These are phyloP conservation scores for Pistacia vera DNA, from an alignment of 345 rosid species.

Conservation along the genomic window DNA sequence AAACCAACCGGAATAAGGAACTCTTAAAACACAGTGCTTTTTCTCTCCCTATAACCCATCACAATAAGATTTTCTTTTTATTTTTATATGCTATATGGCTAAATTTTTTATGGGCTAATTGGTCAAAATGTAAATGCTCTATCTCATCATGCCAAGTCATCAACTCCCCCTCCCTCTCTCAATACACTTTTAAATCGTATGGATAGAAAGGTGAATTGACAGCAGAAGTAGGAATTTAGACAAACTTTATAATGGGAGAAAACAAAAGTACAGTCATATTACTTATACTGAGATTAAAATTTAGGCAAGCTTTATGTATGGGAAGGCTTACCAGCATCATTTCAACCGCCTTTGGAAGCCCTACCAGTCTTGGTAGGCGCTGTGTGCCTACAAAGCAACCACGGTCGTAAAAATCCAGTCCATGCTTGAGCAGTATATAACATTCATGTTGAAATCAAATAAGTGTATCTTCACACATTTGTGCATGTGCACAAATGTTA, in stretches of 20 bases:
- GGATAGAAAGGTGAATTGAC: neutral
- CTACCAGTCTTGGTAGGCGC: slow-evolving; percentile 93
- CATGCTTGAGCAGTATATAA: slow-evolving; percentile 13
- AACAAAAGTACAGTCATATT: neutral
- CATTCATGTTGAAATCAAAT: slow-evolving; percentile 10
- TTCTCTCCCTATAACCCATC: neutral
- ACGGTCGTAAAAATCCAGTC: slow-evolving; percentile 14
- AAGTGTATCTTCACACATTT: neutral
- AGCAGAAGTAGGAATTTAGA: neutral
- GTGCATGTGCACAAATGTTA: neutral
- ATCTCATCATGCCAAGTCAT: neutral
- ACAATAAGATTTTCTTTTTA: neutral
- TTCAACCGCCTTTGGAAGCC: slow-evolving; percentile 82
- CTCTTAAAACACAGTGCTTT: neutral
- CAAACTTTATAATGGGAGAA: neutral
- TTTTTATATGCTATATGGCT: neutral
- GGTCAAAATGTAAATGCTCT: neutral
- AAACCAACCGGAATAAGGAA: neutral
- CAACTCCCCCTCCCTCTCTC: no score
- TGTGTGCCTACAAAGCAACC: slow-evolving; percentile 73
- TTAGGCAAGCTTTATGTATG: neutral
- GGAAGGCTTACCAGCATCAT: slow-evolving; percentile 72
- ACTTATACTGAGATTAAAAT: neutral
- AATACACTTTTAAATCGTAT: no score
- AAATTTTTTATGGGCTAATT: neutral